Evolutionary conservation across 257 asterid genomes (phyloP).

Genomic region (Knoxia roxburghii): DNA sequence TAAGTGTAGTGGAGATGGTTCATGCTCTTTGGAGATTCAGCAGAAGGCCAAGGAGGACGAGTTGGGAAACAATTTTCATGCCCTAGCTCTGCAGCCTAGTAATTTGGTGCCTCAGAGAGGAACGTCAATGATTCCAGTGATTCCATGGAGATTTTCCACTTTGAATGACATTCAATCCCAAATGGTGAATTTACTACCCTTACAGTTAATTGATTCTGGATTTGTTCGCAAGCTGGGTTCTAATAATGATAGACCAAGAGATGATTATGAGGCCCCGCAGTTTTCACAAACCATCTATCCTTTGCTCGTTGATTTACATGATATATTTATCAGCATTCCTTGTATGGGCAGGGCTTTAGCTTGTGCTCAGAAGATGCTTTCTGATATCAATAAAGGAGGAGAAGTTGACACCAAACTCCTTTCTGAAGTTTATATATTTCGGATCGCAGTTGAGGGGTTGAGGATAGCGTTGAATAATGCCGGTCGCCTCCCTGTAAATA

Average conservation of each 20-base stretch:
- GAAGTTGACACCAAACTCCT: constrained; percentile 44
- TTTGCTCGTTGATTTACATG: constrained; percentile 67
- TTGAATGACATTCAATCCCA: constrained; percentile 46
- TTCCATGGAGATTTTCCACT: constrained; percentile 29
- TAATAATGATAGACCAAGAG: constrained; percentile 30
- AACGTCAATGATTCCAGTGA: constrained; percentile 25
- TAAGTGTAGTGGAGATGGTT: constrained; percentile 26
- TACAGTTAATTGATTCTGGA: constrained; percentile 32
- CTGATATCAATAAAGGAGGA: constrained; percentile 66
- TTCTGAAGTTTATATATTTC: constrained; percentile 69
- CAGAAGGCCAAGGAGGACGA: constrained; percentile 23
- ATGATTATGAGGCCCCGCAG: constrained; percentile 67
- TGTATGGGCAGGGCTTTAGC: constrained; percentile 66
- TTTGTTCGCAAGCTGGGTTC: constrained; percentile 23
- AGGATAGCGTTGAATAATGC: constrained; percentile 80
- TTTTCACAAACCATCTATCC: constrained; percentile 70
- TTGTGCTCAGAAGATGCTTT: constrained; percentile 73
- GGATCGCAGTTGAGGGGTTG: constrained; percentile 79
- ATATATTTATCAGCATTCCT: constrained; percentile 59
- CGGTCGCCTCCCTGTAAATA: constrained; percentile 44
- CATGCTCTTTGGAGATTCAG: constrained; percentile 18
- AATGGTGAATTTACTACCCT: constrained; percentile 51
- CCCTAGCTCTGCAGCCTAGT: constrained; percentile 36
- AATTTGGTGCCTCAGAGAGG: constrained; percentile 35
- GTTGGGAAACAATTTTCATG: constrained; percentile 25